Percentiles rank a stretch among this genome's conserved stretches.
These are phyloP conservation scores for Arxiozyma heterogenica DNA, from an alignment of 1,139 yeast genomes.

Conservation along the genomic window DNA sequence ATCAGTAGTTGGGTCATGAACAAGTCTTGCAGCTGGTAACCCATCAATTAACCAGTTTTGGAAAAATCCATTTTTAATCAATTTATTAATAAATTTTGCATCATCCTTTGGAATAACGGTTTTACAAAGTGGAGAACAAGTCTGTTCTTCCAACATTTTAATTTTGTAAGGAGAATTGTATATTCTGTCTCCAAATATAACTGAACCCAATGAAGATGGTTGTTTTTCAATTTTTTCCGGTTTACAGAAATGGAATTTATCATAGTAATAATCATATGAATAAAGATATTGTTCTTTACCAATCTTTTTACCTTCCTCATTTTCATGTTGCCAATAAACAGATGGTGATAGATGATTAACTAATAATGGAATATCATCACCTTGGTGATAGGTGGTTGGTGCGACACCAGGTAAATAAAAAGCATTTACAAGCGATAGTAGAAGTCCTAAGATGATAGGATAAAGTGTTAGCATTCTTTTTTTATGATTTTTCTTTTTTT, in stretches of 20 bases:
- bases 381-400: constrained; percentile 73
- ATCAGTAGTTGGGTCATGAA: constrained; percentile 48
- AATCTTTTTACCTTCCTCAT: constrained; percentile 32
- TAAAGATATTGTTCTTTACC: constrained; percentile 45
- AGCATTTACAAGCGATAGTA: constrained; percentile 31
- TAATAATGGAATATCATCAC: constrained; percentile 62
- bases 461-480: neutral
- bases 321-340: constrained; percentile 36
- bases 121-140: constrained; percentile 59
- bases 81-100: constrained; percentile 62
- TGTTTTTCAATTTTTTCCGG: constrained; percentile 60
- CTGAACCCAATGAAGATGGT: constrained; percentile 85
- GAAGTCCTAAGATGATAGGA: neutral
- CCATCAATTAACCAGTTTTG: constrained; percentile 95
- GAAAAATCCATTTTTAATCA: constrained; percentile 72
- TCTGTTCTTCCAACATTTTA: constrained; percentile 61
- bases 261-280: constrained; percentile 80
- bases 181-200: constrained; percentile 90
- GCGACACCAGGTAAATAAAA: constrained; percentile 94
- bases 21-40: constrained; percentile 71
- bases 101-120: constrained; percentile 52
- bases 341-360: constrained; percentile 90
- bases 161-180: constrained; percentile 84
- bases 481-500: neutral
- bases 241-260: constrained; percentile 71